phyloP scores from a whole-genome alignment of 2,329 filamentous ascomycete species.

The Sarocladium oryzae region DNA sequence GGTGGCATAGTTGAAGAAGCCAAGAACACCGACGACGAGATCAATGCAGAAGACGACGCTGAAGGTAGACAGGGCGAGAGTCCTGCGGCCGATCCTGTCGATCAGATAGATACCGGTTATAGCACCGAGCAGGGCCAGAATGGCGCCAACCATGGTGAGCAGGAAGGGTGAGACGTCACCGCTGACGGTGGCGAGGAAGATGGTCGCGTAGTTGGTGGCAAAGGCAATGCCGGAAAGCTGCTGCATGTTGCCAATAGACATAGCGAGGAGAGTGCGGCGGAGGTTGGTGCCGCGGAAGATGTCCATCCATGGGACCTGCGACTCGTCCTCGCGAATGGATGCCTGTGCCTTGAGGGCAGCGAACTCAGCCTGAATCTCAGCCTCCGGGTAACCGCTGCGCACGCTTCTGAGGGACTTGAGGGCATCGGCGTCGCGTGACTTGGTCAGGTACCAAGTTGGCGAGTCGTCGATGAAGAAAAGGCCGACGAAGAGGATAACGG shows the following conservation, averaged over 20 bases:
- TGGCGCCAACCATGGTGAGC: conserved; percentile 38
- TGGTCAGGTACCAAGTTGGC: conserved; percentile 41
- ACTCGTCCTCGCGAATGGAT: conserved; percentile 39
- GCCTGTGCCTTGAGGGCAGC: conserved; percentile 36
- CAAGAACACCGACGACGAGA: conserved; percentile 39
- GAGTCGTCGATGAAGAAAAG: conserved; percentile 43
- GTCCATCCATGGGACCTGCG: conserved; percentile 29
- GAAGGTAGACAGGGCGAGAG: conserved; percentile 30
- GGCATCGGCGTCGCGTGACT: conserved; percentile 30
- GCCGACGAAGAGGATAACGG: conserved; percentile 33
- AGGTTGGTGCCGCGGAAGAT: conserved; percentile 38
- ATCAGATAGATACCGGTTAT: conserved; percentile 36
- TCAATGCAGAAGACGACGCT: conserved; percentile 29
- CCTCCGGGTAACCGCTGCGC: neutral
- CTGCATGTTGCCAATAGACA: conserved; percentile 35
- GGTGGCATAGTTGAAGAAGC: conserved; percentile 27
- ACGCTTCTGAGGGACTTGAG: conserved; percentile 38
- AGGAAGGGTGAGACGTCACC: conserved; percentile 26
- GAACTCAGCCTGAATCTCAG: neutral
- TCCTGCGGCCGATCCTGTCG: conserved; percentile 31
- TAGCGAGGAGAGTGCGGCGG: conserved; percentile 33
- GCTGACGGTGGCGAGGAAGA: conserved; percentile 30
- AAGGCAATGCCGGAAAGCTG: conserved; percentile 39
- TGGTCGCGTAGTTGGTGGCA: conserved; percentile 32
- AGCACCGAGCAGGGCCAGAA: conserved; percentile 40